phyloP scores from a whole-genome alignment of 495 filamentous ascomycete species.

The Annulohypoxylon stygium region DNA sequence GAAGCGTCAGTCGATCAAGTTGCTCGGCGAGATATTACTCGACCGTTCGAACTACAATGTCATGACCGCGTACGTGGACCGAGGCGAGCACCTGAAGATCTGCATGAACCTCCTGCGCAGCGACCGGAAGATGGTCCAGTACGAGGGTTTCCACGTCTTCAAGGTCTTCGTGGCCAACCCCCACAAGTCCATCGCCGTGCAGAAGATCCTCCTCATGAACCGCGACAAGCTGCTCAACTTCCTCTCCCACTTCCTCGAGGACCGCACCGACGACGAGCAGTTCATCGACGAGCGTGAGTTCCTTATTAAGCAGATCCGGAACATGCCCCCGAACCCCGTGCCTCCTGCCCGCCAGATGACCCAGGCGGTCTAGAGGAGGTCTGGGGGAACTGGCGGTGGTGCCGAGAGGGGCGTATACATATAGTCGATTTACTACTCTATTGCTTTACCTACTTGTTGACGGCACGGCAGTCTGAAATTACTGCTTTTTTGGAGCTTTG shows the following conservation, averaged over 20 bases:
- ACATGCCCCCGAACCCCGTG: constrained; percentile 76
- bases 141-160: constrained; percentile 99
- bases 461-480: constrained; percentile 7
- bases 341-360: constrained; percentile 57
- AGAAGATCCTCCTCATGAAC: constrained; percentile 96
- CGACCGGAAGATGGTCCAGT: constrained; percentile 98
- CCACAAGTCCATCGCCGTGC: constrained; percentile 92
- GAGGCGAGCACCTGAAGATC: constrained; percentile 94
- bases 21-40: constrained; percentile 93
- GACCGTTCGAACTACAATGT: constrained; percentile 97
- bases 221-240: constrained; percentile 90
- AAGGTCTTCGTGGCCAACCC: constrained; percentile 99
- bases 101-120: constrained; percentile 97
- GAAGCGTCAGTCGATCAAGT: constrained; percentile 97
- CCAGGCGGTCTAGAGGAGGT: constrained; percentile 33
- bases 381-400: constrained; percentile 4
- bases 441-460: not conserved
- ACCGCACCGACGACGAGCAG: constrained; percentile 97
- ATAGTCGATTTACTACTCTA: not conserved
- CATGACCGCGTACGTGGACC: constrained; percentile 97
- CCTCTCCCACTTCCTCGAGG: constrained; percentile 90
- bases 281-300: constrained; percentile 98
- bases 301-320: constrained; percentile 91
- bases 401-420: not conserved
- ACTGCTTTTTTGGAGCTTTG: not conserved